These are phyloP conservation scores for Podospora bellae-mahoneyi DNA, from an alignment of 495 filamentous ascomycete species.

Conservation along the genomic window DNA sequence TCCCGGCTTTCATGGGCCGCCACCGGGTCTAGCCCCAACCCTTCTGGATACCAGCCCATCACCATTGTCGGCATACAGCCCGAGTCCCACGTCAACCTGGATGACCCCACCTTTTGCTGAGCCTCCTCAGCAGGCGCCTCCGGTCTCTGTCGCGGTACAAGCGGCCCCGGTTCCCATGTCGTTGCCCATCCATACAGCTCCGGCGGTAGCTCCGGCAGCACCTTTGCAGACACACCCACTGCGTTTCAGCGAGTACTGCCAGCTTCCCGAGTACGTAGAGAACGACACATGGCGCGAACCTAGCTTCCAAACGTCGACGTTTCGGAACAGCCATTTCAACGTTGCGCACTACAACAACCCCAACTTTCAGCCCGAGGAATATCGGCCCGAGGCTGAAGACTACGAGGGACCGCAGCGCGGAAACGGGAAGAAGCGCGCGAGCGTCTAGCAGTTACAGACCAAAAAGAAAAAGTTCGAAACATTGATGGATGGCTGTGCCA, in stretches of 20 bases:
- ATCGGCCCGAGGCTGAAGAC: slow-evolving; percentile 44
- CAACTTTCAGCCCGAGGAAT: slow-evolving; percentile 76
- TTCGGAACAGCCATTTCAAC: slow-evolving; percentile 69
- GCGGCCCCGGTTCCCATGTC: slow-evolving; percentile 31
- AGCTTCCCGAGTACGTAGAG: slow-evolving; percentile 40
- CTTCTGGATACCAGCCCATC: slow-evolving; percentile 29
- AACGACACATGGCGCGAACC: slow-evolving; percentile 44
- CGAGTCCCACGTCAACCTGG: slow-evolving; percentile 43
- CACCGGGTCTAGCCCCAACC: slow-evolving; percentile 33
- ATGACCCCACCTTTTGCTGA: slow-evolving; percentile 38
- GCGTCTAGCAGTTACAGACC: slow-evolving; percentile 22
- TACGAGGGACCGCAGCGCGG: slow-evolving; percentile 29
- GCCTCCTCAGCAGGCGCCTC: slow-evolving; percentile 30
- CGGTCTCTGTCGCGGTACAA: slow-evolving; percentile 15
- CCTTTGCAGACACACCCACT: slow-evolving; percentile 37
- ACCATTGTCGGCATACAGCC: slow-evolving; percentile 35
- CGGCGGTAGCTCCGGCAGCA: slow-evolving; percentile 20
- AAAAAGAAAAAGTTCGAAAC: background rate
- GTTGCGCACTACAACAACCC: slow-evolving; percentile 79
- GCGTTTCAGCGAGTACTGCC: slow-evolving; percentile 47
- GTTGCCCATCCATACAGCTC: slow-evolving; percentile 11
- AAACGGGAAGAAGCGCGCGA: slow-evolving; percentile 40
- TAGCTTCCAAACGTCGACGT: slow-evolving; percentile 51
- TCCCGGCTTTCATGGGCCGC: slow-evolving; percentile 39
- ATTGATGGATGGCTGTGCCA: slow-evolving; percentile 16